Evolutionary conservation across 208 protist species (phyloP).

Genomic region (Leishmania amazonensis): DNA sequence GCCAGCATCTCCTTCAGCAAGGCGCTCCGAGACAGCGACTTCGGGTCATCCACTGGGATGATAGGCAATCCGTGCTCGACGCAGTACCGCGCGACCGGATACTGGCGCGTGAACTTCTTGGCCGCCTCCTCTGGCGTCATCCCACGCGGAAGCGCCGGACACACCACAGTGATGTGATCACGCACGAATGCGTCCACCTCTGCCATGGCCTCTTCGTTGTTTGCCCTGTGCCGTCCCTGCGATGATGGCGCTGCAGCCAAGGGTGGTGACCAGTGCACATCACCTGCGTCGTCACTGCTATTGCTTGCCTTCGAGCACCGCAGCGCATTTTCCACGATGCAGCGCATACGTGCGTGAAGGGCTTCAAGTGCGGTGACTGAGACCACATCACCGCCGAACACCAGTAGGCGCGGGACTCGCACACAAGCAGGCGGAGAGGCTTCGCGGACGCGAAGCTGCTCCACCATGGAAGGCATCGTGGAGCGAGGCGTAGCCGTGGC

Average conservation of each 20-base stretch:
- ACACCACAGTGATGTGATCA: constrained; percentile 74
- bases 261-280: not conserved
- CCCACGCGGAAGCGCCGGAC: constrained; percentile 61
- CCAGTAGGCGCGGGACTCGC: constrained; percentile 65
- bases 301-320: not conserved
- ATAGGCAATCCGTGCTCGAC: constrained; percentile 60
- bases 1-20: constrained; percentile 59
- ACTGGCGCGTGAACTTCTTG: constrained; percentile 63
- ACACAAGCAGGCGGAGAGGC: constrained; percentile 15
- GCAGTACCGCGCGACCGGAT: constrained; percentile 78
- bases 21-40: constrained; percentile 52
- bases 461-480: not conserved
- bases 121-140: constrained; percentile 39
- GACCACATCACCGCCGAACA: constrained; percentile 87
- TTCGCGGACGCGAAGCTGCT: constrained; percentile 11
- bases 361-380: constrained; percentile 73
- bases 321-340: constrained; percentile 41
- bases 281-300: not conserved
- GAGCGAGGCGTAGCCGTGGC: not conserved
- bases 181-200: constrained; percentile 37
- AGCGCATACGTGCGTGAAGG: constrained; percentile 62
- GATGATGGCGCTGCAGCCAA: not conserved
- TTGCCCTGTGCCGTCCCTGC: not conserved
- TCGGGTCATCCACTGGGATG: constrained; percentile 72
- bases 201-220: constrained; percentile 3